Evolutionary conservation across 1,284 basidiomycete species (phyloP).

Genomic region (Ganoderma boninense): DNA sequence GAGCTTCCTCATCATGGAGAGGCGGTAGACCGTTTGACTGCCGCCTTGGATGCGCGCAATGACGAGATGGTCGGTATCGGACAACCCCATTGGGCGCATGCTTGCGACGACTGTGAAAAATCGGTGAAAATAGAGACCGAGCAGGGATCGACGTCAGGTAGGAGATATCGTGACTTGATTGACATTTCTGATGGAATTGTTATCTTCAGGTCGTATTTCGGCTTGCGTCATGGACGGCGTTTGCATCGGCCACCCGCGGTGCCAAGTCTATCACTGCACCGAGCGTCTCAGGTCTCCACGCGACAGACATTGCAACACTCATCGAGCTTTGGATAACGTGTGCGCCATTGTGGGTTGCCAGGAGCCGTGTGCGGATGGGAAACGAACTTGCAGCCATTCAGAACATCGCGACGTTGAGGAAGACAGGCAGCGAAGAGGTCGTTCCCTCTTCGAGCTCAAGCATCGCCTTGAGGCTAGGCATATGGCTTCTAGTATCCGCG

Average conservation of each 20-base stretch:
- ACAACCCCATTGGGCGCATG: no score
- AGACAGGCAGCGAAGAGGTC: no score
- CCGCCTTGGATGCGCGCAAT: not conserved
- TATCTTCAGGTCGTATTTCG: slow-evolving; percentile 1
- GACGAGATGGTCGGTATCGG: not conserved
- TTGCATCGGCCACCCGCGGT: slow-evolving; percentile 41
- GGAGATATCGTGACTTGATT: not conserved
- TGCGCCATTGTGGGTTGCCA: not conserved
- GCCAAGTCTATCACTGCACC: no score
- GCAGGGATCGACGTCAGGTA: not conserved
- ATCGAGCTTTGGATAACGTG: not conserved
- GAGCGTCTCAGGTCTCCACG: slow-evolving; percentile 26
- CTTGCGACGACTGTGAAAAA: slow-evolving; percentile 31
- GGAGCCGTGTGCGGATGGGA: not conserved
- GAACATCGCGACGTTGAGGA: not conserved
- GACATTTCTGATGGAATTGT: no score
- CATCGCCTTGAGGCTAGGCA: not conserved
- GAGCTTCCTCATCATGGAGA: not conserved
- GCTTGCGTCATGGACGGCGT: slow-evolving; percentile 43
- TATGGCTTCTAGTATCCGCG: not conserved
- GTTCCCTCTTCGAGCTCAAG: not conserved
- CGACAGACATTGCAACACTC: slow-evolving; percentile 21
- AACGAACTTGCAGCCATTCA: not conserved
- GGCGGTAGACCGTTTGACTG: not conserved
- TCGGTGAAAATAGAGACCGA: not conserved